Evolutionary conservation across 1,284 basidiomycete species (phyloP).

Genomic region (Leccinum proliferum): DNA sequence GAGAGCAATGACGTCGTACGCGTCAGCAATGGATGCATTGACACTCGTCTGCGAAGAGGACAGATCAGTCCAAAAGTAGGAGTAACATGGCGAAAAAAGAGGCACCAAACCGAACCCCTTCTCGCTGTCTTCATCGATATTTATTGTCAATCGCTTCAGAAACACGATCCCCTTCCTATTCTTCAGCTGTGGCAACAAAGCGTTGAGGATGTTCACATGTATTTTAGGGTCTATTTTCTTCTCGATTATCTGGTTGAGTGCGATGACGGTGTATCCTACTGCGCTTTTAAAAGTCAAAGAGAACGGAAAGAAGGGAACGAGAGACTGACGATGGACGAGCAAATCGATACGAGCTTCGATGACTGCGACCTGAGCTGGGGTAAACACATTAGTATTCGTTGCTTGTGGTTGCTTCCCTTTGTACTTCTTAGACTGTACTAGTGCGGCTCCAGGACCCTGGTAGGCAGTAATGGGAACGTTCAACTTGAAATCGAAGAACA

Average conservation of each 20-base stretch:
- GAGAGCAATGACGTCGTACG: constrained; percentile 76
- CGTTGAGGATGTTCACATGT: constrained; percentile 56
- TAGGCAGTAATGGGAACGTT: constrained; percentile 42
- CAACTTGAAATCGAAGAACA: constrained; percentile 50
- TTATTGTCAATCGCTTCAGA: constrained; percentile 66
- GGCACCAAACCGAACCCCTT: constrained; percentile 74
- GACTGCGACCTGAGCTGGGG: constrained; percentile 35
- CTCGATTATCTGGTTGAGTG: constrained; percentile 62
- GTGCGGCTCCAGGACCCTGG: constrained; percentile 13
- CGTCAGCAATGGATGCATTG: constrained; percentile 47
- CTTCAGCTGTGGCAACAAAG: constrained; percentile 47
- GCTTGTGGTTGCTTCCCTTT: constrained; percentile 42
- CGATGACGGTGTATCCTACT: constrained; percentile 80
- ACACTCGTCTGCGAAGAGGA: constrained; percentile 48
- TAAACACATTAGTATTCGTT: constrained; percentile 27
- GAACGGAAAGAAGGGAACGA: background rate
- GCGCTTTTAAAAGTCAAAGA: constrained; percentile 19
- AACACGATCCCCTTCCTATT: constrained; percentile 52
- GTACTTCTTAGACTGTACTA: constrained; percentile 37
- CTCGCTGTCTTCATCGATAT: constrained; percentile 73
- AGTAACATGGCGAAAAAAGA: constrained; percentile 5
- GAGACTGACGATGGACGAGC: constrained; percentile 45
- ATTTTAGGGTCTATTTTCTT: constrained; percentile 66
- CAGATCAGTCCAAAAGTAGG: background rate
- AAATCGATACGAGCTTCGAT: constrained; percentile 49